Percentiles rank a stretch among this genome's conserved stretches.
These are phyloP conservation scores for Zelonia costaricensis DNA, from an alignment of 208 protist species.

Conservation along the genomic window DNA sequence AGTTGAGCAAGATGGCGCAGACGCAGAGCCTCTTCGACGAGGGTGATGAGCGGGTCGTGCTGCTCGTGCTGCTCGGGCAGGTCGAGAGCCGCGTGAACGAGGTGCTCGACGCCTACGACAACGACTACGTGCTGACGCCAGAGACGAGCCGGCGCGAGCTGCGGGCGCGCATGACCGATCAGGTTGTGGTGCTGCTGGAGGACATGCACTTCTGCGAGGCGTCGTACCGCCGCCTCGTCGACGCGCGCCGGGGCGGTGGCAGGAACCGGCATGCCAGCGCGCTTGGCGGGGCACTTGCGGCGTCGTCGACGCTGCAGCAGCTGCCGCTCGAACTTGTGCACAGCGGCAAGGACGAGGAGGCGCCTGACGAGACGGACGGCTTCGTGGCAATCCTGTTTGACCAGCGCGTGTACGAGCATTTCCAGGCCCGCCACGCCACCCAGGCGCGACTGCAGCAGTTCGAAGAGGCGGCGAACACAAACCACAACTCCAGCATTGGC, in stretches of 20 bases:
- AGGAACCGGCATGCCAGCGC: neutral
- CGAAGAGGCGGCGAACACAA: neutral
- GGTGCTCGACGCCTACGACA: constrained; percentile 77
- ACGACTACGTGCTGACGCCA: constrained; percentile 57
- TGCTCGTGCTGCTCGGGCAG: constrained; percentile 82
- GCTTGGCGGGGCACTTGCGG: too few species aligned
- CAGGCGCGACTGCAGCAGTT: constrained; percentile 24
- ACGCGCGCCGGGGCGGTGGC: neutral
- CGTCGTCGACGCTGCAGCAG: too few species aligned
- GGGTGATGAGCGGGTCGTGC: constrained; percentile 72
- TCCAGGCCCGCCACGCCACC: constrained; percentile 46
- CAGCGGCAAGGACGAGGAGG: constrained; percentile 38
- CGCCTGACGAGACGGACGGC: constrained; percentile 80
- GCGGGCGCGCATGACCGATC: constrained; percentile 44
- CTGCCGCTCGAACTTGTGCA: constrained; percentile 27
- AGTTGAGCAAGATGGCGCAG: constrained; percentile 71
- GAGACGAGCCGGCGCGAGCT: constrained; percentile 33
- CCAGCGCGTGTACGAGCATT: constrained; percentile 70
- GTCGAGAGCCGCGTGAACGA: constrained; percentile 87
- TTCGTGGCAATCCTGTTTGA: constrained; percentile 81
- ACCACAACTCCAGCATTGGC: too few species aligned
- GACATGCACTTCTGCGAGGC: constrained; percentile 87
- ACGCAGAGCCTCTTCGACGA: constrained; percentile 79
- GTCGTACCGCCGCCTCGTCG: constrained; percentile 71
- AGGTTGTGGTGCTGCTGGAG: constrained; percentile 71